phyloP scores from a whole-genome alignment of 1,284 basidiomycete species.

The Neolentinus lepideus region DNA sequence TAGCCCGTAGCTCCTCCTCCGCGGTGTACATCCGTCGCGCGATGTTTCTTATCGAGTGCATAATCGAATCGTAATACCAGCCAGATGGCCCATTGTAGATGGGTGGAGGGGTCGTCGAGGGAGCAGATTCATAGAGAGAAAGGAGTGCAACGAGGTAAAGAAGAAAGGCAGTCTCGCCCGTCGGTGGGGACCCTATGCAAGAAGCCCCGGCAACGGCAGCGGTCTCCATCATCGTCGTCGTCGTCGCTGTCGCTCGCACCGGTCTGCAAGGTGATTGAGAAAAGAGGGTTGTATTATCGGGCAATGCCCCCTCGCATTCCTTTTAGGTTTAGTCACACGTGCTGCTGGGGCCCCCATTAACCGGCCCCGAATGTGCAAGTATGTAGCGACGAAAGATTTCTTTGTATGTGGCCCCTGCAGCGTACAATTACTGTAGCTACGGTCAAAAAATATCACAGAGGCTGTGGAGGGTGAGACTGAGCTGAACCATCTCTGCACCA shows the following conservation, averaged over 20 bases:
- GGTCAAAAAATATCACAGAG: no score
- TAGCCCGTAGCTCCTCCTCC: slow-evolving; percentile 37
- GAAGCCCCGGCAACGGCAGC: slow-evolving; percentile 8
- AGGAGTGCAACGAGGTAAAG: slow-evolving; percentile 43
- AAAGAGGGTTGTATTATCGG: neutral
- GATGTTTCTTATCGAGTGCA: slow-evolving; percentile 46
- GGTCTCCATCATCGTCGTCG: slow-evolving; percentile 21
- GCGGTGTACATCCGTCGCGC: slow-evolving; percentile 55
- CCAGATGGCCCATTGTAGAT: slow-evolving; percentile 56
- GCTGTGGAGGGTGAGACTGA: neutral
- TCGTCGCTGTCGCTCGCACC: slow-evolving; percentile 2
- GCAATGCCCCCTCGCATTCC: neutral
- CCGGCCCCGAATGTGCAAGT: neutral
- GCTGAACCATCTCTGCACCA: neutral
- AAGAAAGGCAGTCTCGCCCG: slow-evolving; percentile 30
- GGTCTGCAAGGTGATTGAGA: neutral
- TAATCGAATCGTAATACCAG: slow-evolving; percentile 59
- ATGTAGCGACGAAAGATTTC: neutral
- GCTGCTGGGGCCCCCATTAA: neutral
- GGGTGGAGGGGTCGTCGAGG: slow-evolving; percentile 37
- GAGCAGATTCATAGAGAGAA: slow-evolving; percentile 43
- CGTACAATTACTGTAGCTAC: neutral
- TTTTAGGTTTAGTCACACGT: neutral
- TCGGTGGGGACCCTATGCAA: slow-evolving; percentile 7
- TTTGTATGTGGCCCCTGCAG: no score